A percentile compares a stretch with the other conserved stretches of the same genome.
Conservation (phyloP, 177 flowering plant genomes). For the Vitis hybrid region DNA sequence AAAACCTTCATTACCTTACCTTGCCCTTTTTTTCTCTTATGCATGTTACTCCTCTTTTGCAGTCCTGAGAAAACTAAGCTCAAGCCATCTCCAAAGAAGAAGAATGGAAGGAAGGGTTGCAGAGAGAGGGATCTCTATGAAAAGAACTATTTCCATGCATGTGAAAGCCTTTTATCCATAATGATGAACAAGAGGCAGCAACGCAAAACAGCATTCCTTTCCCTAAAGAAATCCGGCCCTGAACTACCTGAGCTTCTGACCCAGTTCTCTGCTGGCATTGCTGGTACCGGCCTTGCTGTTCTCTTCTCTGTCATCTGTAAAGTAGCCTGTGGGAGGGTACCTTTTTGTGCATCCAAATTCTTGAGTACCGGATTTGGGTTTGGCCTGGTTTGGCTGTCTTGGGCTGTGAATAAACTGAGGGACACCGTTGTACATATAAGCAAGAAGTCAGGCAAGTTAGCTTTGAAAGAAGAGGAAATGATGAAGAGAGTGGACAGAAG, state of each 20-base stretch:
- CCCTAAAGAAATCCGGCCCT: slow-evolving; percentile 68
- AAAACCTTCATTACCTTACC: background rate
- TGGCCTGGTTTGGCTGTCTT: slow-evolving; percentile 86
- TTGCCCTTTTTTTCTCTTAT: background rate
- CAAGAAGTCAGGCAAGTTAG: slow-evolving; percentile 45
- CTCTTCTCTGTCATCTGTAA: slow-evolving; percentile 58
- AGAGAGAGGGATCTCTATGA: slow-evolving; percentile 54
- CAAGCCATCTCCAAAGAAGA: slow-evolving; percentile 53
- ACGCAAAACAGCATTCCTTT: slow-evolving; percentile 39
- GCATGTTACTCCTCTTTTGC: slow-evolving; percentile 16
- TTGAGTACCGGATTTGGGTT: slow-evolving; percentile 65
- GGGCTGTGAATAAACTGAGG: slow-evolving; percentile 70
- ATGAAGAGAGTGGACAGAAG: slow-evolving; percentile 50
- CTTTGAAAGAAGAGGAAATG: slow-evolving; percentile 56
- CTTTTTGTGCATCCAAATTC: slow-evolving; percentile 57
- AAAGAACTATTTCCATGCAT: slow-evolving; percentile 68
- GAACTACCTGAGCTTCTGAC: slow-evolving; percentile 68
- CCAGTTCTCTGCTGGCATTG: slow-evolving; percentile 75
- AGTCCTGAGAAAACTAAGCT: slow-evolving; percentile 56
- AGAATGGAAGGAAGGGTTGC: slow-evolving; percentile 30
- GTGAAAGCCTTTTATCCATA: slow-evolving; percentile 76
- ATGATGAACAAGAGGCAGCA: slow-evolving; percentile 42
- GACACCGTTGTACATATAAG: slow-evolving; percentile 45
- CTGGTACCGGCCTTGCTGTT: slow-evolving; percentile 89
- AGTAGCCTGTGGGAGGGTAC: slow-evolving; percentile 45